A percentile compares a stretch with the other conserved stretches of the same genome.
phyloP scores from a whole-genome alignment of 305 asterid species.

The Andrographis paniculata region DNA sequence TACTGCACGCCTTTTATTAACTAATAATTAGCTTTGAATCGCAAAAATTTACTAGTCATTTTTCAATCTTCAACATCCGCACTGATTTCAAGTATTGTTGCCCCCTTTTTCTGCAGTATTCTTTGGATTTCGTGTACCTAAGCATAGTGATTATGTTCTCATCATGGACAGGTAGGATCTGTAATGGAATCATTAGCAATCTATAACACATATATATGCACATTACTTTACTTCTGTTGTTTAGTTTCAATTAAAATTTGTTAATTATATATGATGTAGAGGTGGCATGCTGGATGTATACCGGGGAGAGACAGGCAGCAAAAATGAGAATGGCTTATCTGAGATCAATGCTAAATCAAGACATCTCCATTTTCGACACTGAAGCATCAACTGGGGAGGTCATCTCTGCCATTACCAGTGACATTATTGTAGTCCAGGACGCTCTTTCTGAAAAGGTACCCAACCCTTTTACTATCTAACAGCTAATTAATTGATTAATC shows the following conservation, averaged over 20 bases:
- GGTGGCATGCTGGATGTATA: slow-evolving; percentile 98
- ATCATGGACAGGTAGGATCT: slow-evolving; percentile 93
- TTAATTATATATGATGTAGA: slow-evolving; percentile 23
- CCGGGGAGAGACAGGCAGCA: slow-evolving; percentile 95
- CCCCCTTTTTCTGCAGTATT: slow-evolving; percentile 47
- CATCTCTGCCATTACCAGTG: slow-evolving; percentile 83
- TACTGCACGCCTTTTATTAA: too few relatives aligned
- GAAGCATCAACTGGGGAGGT: slow-evolving; percentile 91
- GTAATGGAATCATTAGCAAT: too few relatives aligned
- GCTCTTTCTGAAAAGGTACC: slow-evolving; percentile 93
- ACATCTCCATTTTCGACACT: slow-evolving; percentile 73
- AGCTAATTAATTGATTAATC: background rate
- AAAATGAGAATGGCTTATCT: slow-evolving; percentile 94
- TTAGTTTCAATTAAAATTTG: too few relatives aligned
- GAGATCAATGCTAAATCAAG: slow-evolving; percentile 75
- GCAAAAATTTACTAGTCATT: too few relatives aligned
- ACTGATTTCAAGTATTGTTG: too few relatives aligned
- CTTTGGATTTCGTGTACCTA: slow-evolving; percentile 90
- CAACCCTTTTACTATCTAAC: background rate
- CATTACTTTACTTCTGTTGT: too few relatives aligned
- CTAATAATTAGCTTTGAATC: too few relatives aligned
- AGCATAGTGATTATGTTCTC: slow-evolving; percentile 77
- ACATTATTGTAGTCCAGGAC: slow-evolving; percentile 80
- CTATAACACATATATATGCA: too few relatives aligned
- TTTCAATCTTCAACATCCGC: too few relatives aligned